These are phyloP conservation scores for Russula foetens DNA, from an alignment of 768 basidiomycete species.

Conservation along the genomic window DNA sequence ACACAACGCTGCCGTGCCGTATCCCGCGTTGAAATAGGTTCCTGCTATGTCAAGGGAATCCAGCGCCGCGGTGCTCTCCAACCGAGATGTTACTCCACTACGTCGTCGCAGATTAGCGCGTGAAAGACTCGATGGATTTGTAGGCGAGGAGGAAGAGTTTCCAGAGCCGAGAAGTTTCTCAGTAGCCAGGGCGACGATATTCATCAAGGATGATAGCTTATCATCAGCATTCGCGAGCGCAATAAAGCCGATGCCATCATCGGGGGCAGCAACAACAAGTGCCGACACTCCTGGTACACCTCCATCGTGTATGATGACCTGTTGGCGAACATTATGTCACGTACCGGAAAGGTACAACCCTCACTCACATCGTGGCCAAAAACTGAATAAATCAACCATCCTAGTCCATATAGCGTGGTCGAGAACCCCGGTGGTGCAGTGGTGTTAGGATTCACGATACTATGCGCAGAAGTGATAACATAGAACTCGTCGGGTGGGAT, in stretches of 20 bases:
- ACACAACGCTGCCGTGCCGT: background rate
- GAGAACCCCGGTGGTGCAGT: conserved; percentile 7
- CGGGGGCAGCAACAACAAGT: conserved; percentile 28
- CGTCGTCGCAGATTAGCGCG: background rate
- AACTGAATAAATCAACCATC: conserved; percentile 34
- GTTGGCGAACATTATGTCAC: background rate
- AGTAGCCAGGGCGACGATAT: background rate
- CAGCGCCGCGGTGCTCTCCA: background rate
- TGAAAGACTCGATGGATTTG: background rate
- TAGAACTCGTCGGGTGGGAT: conserved; percentile 28
- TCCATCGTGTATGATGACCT: conserved; percentile 31
- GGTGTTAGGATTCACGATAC: conserved; percentile 21
- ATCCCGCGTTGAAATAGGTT: background rate
- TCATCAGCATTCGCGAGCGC: conserved; percentile 21
- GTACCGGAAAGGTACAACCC: background rate
- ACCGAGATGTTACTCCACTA: background rate
- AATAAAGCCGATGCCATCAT: conserved; percentile 30
- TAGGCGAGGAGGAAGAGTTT: background rate
- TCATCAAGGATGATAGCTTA: background rate
- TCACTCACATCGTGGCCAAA: conserved; percentile 34
- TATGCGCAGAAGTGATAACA: conserved; percentile 28
- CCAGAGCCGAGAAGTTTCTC: background rate
- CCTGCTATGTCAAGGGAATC: background rate
- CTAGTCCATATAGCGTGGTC: conserved; percentile 34
- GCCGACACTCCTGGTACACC: conserved; percentile 30